Conservation (phyloP, 768 basidiomycete species). For the Exidia glandulosa region DNA sequence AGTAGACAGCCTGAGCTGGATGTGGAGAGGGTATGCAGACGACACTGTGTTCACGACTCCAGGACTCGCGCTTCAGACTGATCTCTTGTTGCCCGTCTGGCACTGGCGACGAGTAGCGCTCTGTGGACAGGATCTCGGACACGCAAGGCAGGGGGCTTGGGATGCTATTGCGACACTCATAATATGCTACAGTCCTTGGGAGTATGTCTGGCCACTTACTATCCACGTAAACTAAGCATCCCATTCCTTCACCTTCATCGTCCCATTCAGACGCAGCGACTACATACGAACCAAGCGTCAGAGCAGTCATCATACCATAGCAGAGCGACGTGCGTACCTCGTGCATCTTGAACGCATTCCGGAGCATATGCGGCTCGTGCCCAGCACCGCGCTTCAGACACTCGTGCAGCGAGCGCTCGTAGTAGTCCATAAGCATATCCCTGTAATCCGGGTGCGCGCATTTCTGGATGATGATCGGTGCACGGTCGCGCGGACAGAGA, state of each 20-base stretch:
- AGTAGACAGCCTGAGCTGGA: no score
- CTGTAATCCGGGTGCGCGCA: slow-evolving; percentile 17
- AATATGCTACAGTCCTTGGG: background rate
- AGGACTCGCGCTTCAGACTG: no score
- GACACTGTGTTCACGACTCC: no score
- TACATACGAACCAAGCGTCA: background rate
- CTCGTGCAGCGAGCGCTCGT: slow-evolving; percentile 15
- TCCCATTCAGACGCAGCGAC: slow-evolving; percentile 13
- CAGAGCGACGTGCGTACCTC: background rate
- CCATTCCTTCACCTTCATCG: slow-evolving; percentile 18
- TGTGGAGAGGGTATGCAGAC: no score
- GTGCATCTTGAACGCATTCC: slow-evolving; percentile 15
- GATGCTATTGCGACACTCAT: no score
- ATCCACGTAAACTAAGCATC: background rate
- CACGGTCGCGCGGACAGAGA: slow-evolving; percentile 13
- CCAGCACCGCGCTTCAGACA: slow-evolving; percentile 12
- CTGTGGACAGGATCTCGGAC: no score
- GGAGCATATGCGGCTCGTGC: slow-evolving; percentile 17
- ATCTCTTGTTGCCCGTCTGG: no score
- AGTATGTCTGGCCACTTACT: background rate
- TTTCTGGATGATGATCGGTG: slow-evolving; percentile 17
- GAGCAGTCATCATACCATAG: background rate
- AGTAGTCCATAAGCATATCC: slow-evolving; percentile 14
- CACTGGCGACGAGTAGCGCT: no score
- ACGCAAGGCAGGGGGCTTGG: no score